phyloP scores from a whole-genome alignment of 768 basidiomycete genomes.

The Mycena crocata region DNA sequence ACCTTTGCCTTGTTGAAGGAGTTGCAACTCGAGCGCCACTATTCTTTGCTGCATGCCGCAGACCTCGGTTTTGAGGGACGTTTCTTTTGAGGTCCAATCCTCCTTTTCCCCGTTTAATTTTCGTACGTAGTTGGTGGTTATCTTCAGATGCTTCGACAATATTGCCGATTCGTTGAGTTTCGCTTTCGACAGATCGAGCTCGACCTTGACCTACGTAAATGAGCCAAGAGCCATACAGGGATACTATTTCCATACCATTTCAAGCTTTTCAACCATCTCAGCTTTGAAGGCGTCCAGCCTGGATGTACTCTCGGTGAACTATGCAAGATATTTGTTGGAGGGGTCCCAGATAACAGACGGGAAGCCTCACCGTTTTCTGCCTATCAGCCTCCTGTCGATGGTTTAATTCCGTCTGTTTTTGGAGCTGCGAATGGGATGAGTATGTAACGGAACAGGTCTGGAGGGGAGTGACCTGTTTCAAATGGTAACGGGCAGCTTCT shows the following conservation, averaged over 20 bases:
- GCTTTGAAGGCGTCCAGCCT: background rate
- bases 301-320: background rate
- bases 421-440: background rate
- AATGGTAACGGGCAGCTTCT: background rate
- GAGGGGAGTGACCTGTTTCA: background rate
- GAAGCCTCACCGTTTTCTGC: background rate
- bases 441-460: background rate
- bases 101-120: background rate
- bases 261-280: background rate
- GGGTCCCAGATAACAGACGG: background rate
- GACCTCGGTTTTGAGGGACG: background rate
- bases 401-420: background rate
- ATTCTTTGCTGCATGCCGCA: background rate
- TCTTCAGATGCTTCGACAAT: background rate
- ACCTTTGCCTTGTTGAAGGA: background rate
- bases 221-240: background rate
- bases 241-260: background rate
- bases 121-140: background rate
- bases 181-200: background rate
- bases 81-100: background rate
- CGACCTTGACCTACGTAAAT: background rate
- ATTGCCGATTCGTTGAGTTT: background rate
- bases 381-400: background rate
- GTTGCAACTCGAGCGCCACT: background rate
- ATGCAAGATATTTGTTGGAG: background rate